Evolutionary conservation across 305 asterid species (phyloP).

Genomic region (Fraxinus dipetala): DNA sequence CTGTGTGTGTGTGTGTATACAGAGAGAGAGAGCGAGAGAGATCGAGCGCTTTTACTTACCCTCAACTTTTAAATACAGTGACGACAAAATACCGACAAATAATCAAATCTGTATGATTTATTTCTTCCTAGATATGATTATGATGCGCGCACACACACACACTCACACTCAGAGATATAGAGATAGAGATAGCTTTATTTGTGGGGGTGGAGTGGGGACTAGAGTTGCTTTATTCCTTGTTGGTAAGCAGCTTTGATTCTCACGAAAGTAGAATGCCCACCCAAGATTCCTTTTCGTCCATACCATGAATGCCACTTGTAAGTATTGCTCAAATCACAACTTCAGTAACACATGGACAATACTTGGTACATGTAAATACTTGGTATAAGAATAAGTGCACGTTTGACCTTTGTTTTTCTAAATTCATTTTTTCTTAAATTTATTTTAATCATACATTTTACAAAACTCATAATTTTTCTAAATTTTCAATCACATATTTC

Average conservation of each 20-base stretch:
- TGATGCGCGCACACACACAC: neutral
- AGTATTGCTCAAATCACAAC: neutral
- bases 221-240: conserved; percentile 40
- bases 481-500: no score
- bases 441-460: no score
- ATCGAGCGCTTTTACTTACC: neutral
- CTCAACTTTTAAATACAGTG: neutral
- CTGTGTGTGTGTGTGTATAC: no score
- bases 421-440: no score
- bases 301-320: conserved; percentile 6
- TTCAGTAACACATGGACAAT: neutral
- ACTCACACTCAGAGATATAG: conserved; percentile 5
- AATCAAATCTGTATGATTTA: conserved; percentile 39
- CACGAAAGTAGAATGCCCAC: conserved; percentile 33
- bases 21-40: neutral
- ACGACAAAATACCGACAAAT: conserved; percentile 33
- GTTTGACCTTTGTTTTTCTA: no score
- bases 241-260: conserved; percentile 44
- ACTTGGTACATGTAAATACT: no score
- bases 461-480: no score
- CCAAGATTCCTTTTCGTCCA: conserved; percentile 38
- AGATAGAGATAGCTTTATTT: conserved; percentile 23
- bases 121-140: conserved; percentile 1
- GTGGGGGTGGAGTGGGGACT: conserved; percentile 1
- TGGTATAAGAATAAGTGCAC: no score